Percentiles rank a stretch among this genome's conserved stretches.
Conservation (phyloP, 2,329 filamentous ascomycete species). For the Phaeosphaeria sp. region DNA sequence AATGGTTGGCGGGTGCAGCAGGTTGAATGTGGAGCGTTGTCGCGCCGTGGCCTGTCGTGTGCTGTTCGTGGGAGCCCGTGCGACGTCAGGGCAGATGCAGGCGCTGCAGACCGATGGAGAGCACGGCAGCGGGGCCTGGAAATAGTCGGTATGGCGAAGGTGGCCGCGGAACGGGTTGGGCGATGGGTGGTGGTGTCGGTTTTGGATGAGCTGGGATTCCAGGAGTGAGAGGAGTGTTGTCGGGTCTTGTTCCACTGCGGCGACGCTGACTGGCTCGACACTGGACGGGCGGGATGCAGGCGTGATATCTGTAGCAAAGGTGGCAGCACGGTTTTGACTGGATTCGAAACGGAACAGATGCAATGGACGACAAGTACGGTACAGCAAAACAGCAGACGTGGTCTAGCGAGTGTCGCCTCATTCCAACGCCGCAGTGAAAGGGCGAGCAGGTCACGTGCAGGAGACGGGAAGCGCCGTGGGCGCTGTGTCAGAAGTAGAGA, state of each 20-base stretch:
- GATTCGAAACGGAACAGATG: slow-evolving; percentile 5
- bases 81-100: slow-evolving; percentile 34
- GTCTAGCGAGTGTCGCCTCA: slow-evolving; percentile 15
- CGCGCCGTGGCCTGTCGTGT: slow-evolving; percentile 39
- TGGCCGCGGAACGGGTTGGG: slow-evolving; percentile 18
- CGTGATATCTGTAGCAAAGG: slow-evolving; percentile 25
- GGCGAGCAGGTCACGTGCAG: slow-evolving; percentile 21
- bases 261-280: slow-evolving; percentile 34
- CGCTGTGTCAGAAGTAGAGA: slow-evolving; percentile 7
- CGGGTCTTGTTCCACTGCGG: slow-evolving; percentile 34
- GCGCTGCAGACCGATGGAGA: slow-evolving; percentile 19
- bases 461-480: slow-evolving; percentile 2
- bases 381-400: slow-evolving; percentile 3
- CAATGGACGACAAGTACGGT: slow-evolving; percentile 2
- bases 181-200: slow-evolving; percentile 28
- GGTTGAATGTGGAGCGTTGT: slow-evolving; percentile 11
- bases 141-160: slow-evolving; percentile 16
- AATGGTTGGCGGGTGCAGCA: slow-evolving; percentile 17
- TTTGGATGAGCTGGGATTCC: slow-evolving; percentile 27
- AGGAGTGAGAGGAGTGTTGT: slow-evolving; percentile 32
- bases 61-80: slow-evolving; percentile 42
- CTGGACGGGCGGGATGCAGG: slow-evolving; percentile 18
- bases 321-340: slow-evolving; percentile 4
- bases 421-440: slow-evolving; percentile 17
- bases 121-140: slow-evolving; percentile 22